Conservation (phyloP, 2,329 filamentous ascomycete species). For the Penicillium sp. region DNA sequence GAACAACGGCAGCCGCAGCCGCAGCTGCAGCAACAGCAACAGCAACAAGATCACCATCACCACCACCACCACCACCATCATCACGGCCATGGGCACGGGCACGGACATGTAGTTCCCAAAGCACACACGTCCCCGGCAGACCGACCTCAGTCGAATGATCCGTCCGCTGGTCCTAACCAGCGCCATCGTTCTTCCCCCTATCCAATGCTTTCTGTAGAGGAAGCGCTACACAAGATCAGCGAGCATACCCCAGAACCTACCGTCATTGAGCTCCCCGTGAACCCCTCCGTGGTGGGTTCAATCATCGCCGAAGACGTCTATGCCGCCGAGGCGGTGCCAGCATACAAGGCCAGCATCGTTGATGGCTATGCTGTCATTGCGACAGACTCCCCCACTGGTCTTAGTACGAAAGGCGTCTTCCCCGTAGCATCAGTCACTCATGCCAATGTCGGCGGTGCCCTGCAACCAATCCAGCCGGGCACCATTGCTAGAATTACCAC, state of each 20-base stretch:
- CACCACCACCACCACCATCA: conserved; percentile 39
- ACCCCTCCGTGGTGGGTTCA: conserved; percentile 68
- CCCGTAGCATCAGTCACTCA: conserved; percentile 87
- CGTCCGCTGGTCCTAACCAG: conserved; percentile 61
- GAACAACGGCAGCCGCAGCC: not conserved
- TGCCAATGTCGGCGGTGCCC: conserved; percentile 70
- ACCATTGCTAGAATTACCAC: conserved; percentile 91
- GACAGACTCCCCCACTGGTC: conserved; percentile 52
- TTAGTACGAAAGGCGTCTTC: conserved; percentile 73
- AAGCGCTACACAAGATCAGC: conserved; percentile 74
- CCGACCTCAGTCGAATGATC: conserved; percentile 60
- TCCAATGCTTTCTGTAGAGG: conserved; percentile 83
- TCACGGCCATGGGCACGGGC: conserved; percentile 62
- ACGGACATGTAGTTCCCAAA: conserved; percentile 65
- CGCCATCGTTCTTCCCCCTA: conserved; percentile 86
- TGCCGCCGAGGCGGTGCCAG: conserved; percentile 81
- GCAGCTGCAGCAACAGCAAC: not conserved
- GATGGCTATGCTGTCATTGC: conserved; percentile 89
- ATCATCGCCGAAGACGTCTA: conserved; percentile 82
- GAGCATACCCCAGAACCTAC: conserved; percentile 69
- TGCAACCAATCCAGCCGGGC: conserved; percentile 65
- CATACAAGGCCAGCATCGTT: conserved; percentile 93
- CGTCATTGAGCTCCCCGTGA: conserved; percentile 61
- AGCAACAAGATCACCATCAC: conserved; percentile 16
- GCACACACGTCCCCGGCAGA: conserved; percentile 71